phyloP scores from a whole-genome alignment of 805 yeast species.

The Wickerhamiella sorbophila region DNA sequence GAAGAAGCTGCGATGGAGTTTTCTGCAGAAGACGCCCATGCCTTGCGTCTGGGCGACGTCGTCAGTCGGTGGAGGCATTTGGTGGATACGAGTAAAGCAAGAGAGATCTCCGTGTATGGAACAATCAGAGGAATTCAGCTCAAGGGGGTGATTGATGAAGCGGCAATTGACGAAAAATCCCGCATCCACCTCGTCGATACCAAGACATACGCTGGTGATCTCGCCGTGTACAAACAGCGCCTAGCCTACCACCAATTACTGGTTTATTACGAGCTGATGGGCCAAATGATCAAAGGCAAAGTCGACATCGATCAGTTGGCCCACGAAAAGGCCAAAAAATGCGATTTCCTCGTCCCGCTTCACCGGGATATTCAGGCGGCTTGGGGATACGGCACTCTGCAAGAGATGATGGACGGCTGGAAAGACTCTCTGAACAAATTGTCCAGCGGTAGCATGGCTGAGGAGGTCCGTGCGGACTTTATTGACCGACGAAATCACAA shows the following conservation, averaged over 20 bases:
- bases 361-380: neutral
- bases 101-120: slow-evolving; percentile 23
- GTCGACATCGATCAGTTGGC: neutral
- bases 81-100: slow-evolving; percentile 3
- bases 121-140: slow-evolving; percentile 10
- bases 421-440: neutral
- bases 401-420: neutral
- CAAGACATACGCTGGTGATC: slow-evolving; percentile 14
- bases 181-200: slow-evolving; percentile 19
- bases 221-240: slow-evolving; percentile 12
- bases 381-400: neutral
- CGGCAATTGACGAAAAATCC: slow-evolving; percentile 6
- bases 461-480: neutral
- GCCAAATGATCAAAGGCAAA: slow-evolving; percentile 3
- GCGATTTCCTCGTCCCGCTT: neutral
- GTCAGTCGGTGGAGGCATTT: slow-evolving; percentile 6
- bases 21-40: slow-evolving; percentile 6
- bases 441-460: neutral
- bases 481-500: neutral
- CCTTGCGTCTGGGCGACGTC: slow-evolving; percentile 12
- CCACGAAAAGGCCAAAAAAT: neutral
- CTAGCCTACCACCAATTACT: slow-evolving; percentile 25
- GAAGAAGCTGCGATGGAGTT: neutral
- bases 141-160: slow-evolving; percentile 21
- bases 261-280: slow-evolving; percentile 18